Base-by-base conservation (phyloP, 2,329 filamentous ascomycete species). In the Myriosclerotinia scirpicola region DNA sequence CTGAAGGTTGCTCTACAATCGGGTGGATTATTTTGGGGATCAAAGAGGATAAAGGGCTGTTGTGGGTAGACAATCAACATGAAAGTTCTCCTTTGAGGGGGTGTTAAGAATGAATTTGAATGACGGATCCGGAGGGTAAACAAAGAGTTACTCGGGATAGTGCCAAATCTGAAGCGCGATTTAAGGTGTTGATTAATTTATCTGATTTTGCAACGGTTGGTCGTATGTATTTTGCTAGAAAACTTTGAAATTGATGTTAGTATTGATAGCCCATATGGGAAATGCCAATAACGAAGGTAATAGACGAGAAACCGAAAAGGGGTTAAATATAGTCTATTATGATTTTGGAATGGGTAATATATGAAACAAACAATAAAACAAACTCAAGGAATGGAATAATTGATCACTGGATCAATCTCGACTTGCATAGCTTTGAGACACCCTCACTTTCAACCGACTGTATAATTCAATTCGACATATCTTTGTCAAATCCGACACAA, bases 41-140 rank as follows among this genome's bases (percentile, higher is more conserved):
- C 58, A 50, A 60, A 60, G 58, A 20, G n/a, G 12, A 60, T 12
- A 60, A 50, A 60, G 30, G n/a, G 34, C 14, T 20, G 44, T 22
- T 50, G 8, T 60, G 7, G 44, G 14, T 20, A 20, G 44, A 60
- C 58, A 60, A 60, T 30, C 44, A 48, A 60, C 2, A 20, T 9
- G 2, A 12, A 20, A 2, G 20, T 38, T 20, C 44, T 12, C 8
- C 58, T 60, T 60, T 60, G 20, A 60, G 26, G 14, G 11, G 22
- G 15, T 50, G 8, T 15, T 7, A 15, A 60, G n/a, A 22, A 60
- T 50, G 30, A 26, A 26, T 38, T 11, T 50, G n/a, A 50, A 50
- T 50, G 44, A 60, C 58, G 58, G 44, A 60, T 60, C 58, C 58
- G 58, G 58, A 50, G 8, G n/a, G 4, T 48, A 8, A 22, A 60